phyloP scores from a whole-genome alignment of 495 filamentous ascomycete genomes.

The Podospora fimiseda region DNA sequence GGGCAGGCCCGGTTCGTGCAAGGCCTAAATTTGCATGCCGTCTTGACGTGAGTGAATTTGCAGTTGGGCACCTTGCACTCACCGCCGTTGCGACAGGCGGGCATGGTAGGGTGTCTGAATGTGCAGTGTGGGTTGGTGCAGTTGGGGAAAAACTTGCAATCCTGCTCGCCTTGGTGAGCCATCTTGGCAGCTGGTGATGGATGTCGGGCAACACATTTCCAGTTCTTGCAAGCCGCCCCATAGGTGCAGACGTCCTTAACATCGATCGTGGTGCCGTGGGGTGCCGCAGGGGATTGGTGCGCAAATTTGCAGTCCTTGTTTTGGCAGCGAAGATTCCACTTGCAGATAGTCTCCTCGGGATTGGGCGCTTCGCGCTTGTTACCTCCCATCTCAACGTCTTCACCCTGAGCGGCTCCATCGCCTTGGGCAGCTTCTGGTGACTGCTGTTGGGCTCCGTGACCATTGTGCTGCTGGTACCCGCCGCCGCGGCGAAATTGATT shows the following conservation, averaged over 20 bases:
- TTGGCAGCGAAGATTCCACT: slow-evolving; percentile 79
- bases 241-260: slow-evolving; percentile 73
- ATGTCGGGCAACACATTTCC: slow-evolving; percentile 86
- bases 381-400: slow-evolving; percentile 49
- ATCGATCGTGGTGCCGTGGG: slow-evolving; percentile 69
- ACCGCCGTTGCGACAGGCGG: slow-evolving; percentile 83
- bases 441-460: slow-evolving; percentile 22
- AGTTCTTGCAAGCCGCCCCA: slow-evolving; percentile 88
- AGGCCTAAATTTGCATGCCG: slow-evolving; percentile 83
- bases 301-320: slow-evolving; percentile 87
- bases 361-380: slow-evolving; percentile 40
- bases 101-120: slow-evolving; percentile 76
- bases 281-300: slow-evolving; percentile 88
- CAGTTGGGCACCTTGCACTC: slow-evolving; percentile 80
- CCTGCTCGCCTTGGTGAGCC: slow-evolving; percentile 70
- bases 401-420: slow-evolving; percentile 24
- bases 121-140: slow-evolving; percentile 82
- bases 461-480: slow-evolving; percentile 28
- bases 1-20: slow-evolving; percentile 79
- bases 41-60: slow-evolving; percentile 80
- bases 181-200: slow-evolving; percentile 79
- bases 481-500: slow-evolving; percentile 31
- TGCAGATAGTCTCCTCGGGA: slow-evolving; percentile 65
- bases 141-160: slow-evolving; percentile 93
- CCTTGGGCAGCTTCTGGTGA: slow-evolving; percentile 21